These are phyloP conservation scores for Aspergillus felis DNA, from an alignment of 2,329 filamentous ascomycete species.

Conservation along the genomic window DNA sequence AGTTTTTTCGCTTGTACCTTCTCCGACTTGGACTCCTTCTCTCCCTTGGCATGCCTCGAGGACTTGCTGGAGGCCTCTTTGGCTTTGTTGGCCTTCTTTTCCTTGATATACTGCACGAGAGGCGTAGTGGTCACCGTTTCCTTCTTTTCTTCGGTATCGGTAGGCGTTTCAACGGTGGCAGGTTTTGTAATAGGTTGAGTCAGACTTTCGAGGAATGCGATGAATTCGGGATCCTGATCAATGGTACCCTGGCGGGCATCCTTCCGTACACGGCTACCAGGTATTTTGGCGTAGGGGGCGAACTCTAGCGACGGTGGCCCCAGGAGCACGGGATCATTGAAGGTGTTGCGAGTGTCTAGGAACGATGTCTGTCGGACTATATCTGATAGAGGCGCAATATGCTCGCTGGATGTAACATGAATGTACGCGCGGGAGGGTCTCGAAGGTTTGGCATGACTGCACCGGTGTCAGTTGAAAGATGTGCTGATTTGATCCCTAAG, in stretches of 20 bases:
- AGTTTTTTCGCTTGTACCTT: conserved; percentile 42
- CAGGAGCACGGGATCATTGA: conserved; percentile 66
- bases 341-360: conserved; percentile 76
- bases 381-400: conserved; percentile 66
- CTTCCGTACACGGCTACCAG: conserved; percentile 66
- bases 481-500: neutral
- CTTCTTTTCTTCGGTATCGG: conserved; percentile 49
- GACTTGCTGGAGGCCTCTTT: conserved; percentile 52
- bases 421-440: conserved; percentile 76
- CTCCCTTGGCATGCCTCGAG: conserved; percentile 39
- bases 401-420: conserved; percentile 68
- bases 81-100: conserved; percentile 79
- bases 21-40: conserved; percentile 39
- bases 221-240: conserved; percentile 93
- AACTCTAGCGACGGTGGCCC: conserved; percentile 78
- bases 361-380: conserved; percentile 66
- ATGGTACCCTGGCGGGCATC: conserved; percentile 91
- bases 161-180: conserved; percentile 46
- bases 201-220: conserved; percentile 82
- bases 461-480: neutral
- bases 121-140: conserved; percentile 77
- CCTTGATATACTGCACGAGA: conserved; percentile 80
- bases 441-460: conserved; percentile 78
- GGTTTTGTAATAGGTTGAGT: conserved; percentile 67
- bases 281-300: conserved; percentile 77